A percentile compares a stretch with the other conserved stretches of the same genome.
Evolutionary conservation across 164 flowering plant species (phyloP).

Genomic region (Sedum album): DNA sequence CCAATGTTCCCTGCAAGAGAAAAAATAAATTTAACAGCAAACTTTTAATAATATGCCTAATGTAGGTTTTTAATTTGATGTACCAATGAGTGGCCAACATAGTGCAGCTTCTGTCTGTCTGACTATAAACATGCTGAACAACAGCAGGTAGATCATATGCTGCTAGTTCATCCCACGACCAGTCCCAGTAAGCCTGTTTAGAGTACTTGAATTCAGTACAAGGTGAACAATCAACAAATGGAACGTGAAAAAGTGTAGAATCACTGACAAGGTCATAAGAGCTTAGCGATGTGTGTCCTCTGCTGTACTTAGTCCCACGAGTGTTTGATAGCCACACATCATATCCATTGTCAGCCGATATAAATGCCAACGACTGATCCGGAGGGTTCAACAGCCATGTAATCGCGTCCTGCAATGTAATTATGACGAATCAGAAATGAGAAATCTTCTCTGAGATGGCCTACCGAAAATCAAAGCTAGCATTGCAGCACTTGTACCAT

Average conservation of each 20-base stretch:
- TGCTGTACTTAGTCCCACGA: conserved; percentile 65
- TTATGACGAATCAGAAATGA: not conserved
- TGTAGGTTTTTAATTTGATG: not conserved
- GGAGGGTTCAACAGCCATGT: conserved; percentile 63
- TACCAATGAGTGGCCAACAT: conserved; percentile 83
- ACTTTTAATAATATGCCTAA: not conserved
- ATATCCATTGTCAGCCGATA: conserved; percentile 62
- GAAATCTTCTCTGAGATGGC: not conserved
- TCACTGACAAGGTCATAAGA: conserved; percentile 32
- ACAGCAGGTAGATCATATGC: conserved; percentile 63
- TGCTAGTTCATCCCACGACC: conserved; percentile 89
- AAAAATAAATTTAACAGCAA: not conserved
- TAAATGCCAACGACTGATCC: conserved; percentile 44
- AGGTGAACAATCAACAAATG: not conserved
- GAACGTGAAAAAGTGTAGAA: not conserved
- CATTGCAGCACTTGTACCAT: conserved; percentile 33
- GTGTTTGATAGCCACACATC: conserved; percentile 79
- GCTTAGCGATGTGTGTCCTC: conserved; percentile 44
- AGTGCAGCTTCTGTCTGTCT: conserved; percentile 58
- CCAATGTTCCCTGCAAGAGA: conserved; percentile 62
- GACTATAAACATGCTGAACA: conserved; percentile 39
- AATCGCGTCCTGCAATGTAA: conserved; percentile 46
- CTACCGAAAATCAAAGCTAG: not conserved
- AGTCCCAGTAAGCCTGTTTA: conserved; percentile 67
- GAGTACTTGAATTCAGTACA: not conserved